A percentile compares a stretch with the other conserved stretches of the same genome.
phyloP scores from a whole-genome alignment of 2,329 filamentous ascomycete species.

The Falciphora oryzae region DNA sequence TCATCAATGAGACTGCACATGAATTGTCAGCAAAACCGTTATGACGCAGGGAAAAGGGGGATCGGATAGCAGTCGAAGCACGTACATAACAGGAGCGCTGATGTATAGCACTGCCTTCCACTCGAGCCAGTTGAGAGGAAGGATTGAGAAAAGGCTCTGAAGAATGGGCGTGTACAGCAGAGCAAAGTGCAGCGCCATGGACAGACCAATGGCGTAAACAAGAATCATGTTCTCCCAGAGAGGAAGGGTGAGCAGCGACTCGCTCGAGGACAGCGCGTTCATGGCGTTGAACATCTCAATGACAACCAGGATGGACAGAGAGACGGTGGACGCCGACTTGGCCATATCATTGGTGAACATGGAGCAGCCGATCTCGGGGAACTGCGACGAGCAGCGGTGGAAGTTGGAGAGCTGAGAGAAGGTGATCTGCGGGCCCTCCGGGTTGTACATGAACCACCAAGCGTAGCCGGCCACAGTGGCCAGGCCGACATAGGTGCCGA shows the following conservation, averaged over 20 bases:
- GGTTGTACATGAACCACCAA: constrained; percentile 99
- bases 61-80: constrained; percentile 18
- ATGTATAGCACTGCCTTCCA: constrained; percentile 89
- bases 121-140: constrained; percentile 78
- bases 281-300: constrained; percentile 99
- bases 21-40: constrained; percentile 2
- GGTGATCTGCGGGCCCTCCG: constrained; percentile 80
- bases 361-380: constrained; percentile 82
- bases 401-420: constrained; percentile 90
- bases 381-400: constrained; percentile 82
- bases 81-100: constrained; percentile 89
- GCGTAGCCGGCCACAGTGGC: constrained; percentile 96
- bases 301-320: constrained; percentile 84
- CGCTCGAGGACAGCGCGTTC: constrained; percentile 93
- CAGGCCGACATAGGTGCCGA: constrained; percentile 89
- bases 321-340: constrained; percentile 88
- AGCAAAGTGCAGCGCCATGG: constrained; percentile 91
- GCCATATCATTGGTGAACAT: constrained; percentile 87
- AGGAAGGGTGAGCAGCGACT: constrained; percentile 86
- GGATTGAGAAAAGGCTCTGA: constrained; percentile 82
- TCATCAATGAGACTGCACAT: constrained; percentile 69
- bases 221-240: constrained; percentile 99
- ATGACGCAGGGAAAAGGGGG: background rate
- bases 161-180: constrained; percentile 89
- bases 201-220: constrained; percentile 86